A percentile compares a stretch with the other conserved stretches of the same genome.
phyloP scores from a whole-genome alignment of 306 rosid species.

The Trifolium subterraneum region DNA sequence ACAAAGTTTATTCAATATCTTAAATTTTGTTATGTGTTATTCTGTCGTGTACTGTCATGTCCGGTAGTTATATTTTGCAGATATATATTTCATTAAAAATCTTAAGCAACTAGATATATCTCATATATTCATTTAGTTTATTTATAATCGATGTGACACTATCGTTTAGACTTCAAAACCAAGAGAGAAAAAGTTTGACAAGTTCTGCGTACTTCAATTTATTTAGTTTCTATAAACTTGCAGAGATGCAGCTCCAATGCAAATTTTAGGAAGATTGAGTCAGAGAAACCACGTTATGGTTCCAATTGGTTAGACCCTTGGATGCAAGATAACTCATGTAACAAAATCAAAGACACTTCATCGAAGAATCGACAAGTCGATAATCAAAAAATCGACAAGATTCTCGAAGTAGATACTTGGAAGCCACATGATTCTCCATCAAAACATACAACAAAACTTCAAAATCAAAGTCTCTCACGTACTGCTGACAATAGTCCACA shows the following conservation, averaged over 20 bases:
- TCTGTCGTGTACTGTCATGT: no score
- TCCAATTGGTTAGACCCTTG: constrained; percentile 76
- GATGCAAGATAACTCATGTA: constrained; percentile 74
- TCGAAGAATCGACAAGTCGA: constrained; percentile 45
- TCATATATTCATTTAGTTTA: no score
- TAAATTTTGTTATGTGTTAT: no score
- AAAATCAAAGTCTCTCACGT: constrained; percentile 51
- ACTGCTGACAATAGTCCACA: constrained; percentile 76
- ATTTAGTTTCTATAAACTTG: constrained; percentile 23
- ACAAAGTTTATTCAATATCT: no score
- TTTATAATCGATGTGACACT: no score
- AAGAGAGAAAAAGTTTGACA: no score
- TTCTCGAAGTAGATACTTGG: constrained; percentile 98
- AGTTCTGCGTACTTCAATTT: no score
- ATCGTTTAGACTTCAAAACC: no score
- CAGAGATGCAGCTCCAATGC: constrained; percentile 91
- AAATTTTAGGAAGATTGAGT: constrained; percentile 54
- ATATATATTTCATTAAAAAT: no score
- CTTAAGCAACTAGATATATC: no score
- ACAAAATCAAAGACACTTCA: constrained; percentile 44
- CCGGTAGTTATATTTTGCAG: no score
- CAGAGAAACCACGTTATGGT: constrained; percentile 49
- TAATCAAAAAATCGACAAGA: constrained; percentile 75
- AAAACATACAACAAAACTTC: constrained; percentile 54
- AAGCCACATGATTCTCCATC: constrained; percentile 76